These are phyloP conservation scores for Solanum paucissectum DNA, from an alignment of 257 asterid genomes.

Conservation along the genomic window DNA sequence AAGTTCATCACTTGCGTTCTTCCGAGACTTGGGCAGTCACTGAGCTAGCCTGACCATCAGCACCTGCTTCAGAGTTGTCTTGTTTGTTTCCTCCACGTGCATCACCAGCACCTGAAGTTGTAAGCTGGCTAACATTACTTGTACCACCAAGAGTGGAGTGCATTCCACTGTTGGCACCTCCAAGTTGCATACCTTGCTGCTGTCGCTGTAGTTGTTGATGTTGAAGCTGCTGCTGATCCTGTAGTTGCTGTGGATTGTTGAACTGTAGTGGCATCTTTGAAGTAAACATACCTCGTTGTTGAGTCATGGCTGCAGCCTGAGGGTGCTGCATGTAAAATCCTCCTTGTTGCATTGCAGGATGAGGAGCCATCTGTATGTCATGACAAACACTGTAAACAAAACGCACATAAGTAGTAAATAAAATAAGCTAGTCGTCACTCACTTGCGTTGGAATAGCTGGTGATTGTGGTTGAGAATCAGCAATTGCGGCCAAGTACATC, in stretches of 20 bases:
- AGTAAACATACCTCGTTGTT: conserved; percentile 54
- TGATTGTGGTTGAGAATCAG: conserved; percentile 89
- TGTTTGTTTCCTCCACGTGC: conserved; percentile 33
- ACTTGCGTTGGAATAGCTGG: conserved; percentile 72
- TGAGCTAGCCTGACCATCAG: conserved; percentile 31
- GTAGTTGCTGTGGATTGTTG: conserved; percentile 30
- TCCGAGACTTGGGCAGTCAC: conserved; percentile 16
- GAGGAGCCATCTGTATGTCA: conserved; percentile 49
- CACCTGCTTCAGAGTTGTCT: conserved; percentile 24
- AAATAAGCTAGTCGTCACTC: not conserved
- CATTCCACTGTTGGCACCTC: conserved; percentile 36
- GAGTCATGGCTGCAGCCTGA: conserved; percentile 57
- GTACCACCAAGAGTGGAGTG: conserved; percentile 31
- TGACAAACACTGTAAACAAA: not conserved
- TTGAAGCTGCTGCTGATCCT: conserved; percentile 33
- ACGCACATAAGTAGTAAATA: not conserved
- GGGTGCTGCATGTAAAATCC: conserved; percentile 76
- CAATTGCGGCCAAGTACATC: conserved; percentile 96
- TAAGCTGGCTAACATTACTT: conserved; percentile 9
- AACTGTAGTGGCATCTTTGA: conserved; percentile 41
- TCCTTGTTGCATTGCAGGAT: conserved; percentile 66
- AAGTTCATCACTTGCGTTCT: conserved; percentile 31
- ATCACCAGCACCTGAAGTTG: conserved; percentile 21
- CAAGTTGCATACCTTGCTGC: conserved; percentile 35
- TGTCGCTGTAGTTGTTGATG: conserved; percentile 24